A percentile compares a stretch with the other conserved stretches of the same genome.
Conservation (phyloP, 805 yeast species). For the Kregervanrija delftensis region DNA sequence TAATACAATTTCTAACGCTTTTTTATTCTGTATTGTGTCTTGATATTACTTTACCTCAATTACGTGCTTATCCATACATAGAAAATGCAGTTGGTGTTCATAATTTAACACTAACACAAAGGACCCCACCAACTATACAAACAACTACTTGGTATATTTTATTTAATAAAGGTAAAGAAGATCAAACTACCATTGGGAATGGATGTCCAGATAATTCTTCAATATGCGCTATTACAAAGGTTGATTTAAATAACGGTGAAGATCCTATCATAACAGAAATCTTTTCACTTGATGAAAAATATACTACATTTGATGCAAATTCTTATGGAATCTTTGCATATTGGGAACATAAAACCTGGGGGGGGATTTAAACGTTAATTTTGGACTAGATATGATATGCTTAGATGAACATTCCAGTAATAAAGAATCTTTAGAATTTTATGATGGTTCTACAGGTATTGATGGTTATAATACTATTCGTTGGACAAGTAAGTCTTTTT, state of each 20-base stretch:
- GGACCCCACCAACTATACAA: slow-evolving; percentile 77
- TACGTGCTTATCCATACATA: no score
- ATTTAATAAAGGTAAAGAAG: slow-evolving; percentile 31
- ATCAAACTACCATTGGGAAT: slow-evolving; percentile 25
- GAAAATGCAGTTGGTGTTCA: slow-evolving; percentile 44
- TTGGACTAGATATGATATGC: slow-evolving; percentile 28
- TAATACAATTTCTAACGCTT: no score
- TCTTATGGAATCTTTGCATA: slow-evolving; percentile 16
- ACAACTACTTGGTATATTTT: slow-evolving; percentile 63
- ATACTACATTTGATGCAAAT: no score
- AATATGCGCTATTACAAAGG: slow-evolving; percentile 68
- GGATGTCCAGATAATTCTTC: slow-evolving; percentile 68
- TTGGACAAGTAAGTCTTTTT: slow-evolving; percentile 18
- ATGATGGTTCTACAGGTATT: neutral
- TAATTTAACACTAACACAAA: slow-evolving; percentile 30
- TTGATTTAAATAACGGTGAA: slow-evolving; percentile 43
- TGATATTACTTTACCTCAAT: no score
- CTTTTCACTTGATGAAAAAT: no score
- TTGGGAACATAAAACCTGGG: slow-evolving; percentile 64
- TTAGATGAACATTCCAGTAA: slow-evolving; percentile 38
- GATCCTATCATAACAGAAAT: slow-evolving; percentile 42
- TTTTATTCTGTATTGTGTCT: no score
- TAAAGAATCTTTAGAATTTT: slow-evolving; percentile 11
- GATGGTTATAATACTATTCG: neutral
- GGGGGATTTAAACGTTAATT: slow-evolving; percentile 36